A percentile compares a stretch with the other conserved stretches of the same genome.
Conservation (phyloP, 495 filamentous ascomycete species). For the Aspergillus indologenus region DNA sequence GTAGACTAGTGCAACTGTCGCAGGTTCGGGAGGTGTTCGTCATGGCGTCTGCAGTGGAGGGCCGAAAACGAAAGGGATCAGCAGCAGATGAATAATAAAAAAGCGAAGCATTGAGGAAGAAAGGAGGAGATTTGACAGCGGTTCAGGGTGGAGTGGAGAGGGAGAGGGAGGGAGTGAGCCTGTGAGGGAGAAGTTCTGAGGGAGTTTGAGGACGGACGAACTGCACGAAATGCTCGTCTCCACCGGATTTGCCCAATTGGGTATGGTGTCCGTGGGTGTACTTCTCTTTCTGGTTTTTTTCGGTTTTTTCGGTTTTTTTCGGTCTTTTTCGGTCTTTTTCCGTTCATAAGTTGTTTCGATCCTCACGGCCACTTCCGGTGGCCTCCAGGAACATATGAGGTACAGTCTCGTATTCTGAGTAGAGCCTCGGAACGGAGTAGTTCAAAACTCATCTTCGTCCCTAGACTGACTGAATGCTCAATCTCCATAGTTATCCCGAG, state of each 20-base stretch:
- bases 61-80: neutral
- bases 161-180: too few relatives aligned
- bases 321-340: neutral
- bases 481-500: neutral
- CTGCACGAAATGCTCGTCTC: neutral
- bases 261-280: neutral
- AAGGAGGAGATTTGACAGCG: neutral
- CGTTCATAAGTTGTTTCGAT: too few relatives aligned
- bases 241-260: neutral
- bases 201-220: too few relatives aligned
- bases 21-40: neutral
- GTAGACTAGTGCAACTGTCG: neutral
- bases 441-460: too few relatives aligned
- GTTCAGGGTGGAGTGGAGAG: neutral
- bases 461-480: neutral
- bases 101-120: neutral
- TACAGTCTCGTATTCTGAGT: neutral
- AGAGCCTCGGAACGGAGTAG: neutral
- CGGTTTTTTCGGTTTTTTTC: neutral
- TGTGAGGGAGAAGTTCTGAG: too few relatives aligned
- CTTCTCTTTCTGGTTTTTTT: neutral
- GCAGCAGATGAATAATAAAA: neutral
- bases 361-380: neutral
- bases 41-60: neutral
- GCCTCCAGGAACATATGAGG: neutral